A percentile compares a stretch with the other conserved stretches of the same genome.
These are phyloP conservation scores for Paraconiothyrium brasiliense DNA, from an alignment of 2,329 filamentous ascomycete species.

Conservation along the genomic window DNA sequence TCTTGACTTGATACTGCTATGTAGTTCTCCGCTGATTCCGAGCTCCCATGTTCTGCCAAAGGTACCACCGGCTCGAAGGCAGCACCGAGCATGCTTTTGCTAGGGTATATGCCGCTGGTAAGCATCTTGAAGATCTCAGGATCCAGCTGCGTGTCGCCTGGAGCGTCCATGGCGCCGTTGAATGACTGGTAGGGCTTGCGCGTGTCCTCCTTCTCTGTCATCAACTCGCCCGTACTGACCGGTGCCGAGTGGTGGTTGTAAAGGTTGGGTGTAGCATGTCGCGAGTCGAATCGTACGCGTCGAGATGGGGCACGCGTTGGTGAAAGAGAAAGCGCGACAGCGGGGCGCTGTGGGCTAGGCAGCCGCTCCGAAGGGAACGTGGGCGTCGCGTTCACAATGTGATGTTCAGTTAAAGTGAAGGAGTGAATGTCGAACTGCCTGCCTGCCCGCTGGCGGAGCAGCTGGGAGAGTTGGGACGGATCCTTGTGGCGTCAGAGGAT, in stretches of 20 bases:
- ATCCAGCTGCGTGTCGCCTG: constrained; percentile 59
- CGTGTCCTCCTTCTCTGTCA: constrained; percentile 28
- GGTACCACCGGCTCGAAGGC: constrained; percentile 22
- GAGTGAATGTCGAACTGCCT: constrained; percentile 32
- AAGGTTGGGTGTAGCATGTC: constrained; percentile 43
- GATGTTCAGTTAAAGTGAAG: constrained; percentile 36
- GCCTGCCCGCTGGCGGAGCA: constrained; percentile 46
- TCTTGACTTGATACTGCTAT: constrained; percentile 40
- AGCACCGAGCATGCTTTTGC: constrained; percentile 23
- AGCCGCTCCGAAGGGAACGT: constrained; percentile 19
- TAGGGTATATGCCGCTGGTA: constrained; percentile 39
- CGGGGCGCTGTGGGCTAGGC: constrained; percentile 10
- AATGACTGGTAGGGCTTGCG: constrained; percentile 50
- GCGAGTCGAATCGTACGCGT: constrained; percentile 38
- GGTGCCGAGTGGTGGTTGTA: constrained; percentile 44
- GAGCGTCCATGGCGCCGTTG: constrained; percentile 45
- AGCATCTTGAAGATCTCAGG: constrained; percentile 57
- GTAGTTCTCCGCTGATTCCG: constrained; percentile 31
- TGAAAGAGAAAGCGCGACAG: constrained; percentile 25
- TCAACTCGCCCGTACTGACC: constrained; percentile 28
- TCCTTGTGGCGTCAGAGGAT: constrained; percentile 38
- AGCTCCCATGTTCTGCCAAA: constrained; percentile 25
- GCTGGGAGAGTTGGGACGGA: constrained; percentile 48
- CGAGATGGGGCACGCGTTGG: constrained; percentile 29
- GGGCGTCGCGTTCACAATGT: constrained; percentile 23